These are phyloP conservation scores for Saxophila tyrrhenica DNA, from an alignment of 495 filamentous ascomycete species.

Conservation along the genomic window DNA sequence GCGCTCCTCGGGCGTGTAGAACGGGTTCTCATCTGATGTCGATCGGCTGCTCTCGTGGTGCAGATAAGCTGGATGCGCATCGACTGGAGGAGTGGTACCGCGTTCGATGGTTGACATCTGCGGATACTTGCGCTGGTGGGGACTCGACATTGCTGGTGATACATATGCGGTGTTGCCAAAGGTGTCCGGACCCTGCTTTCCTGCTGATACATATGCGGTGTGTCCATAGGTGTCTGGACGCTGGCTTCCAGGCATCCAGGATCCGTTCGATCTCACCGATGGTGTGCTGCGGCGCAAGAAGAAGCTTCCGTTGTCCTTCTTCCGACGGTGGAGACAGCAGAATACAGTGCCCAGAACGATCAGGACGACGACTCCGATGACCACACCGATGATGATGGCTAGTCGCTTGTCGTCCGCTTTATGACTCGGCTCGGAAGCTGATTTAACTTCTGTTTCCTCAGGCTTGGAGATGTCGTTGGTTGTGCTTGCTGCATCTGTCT, in stretches of 20 bases:
- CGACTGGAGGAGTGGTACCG: slow-evolving; percentile 1
- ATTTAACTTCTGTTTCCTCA: neutral
- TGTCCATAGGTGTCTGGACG: neutral
- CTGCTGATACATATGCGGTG: neutral
- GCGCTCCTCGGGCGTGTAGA: slow-evolving; percentile 16
- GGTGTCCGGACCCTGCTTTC: neutral
- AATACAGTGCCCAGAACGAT: slow-evolving; percentile 6
- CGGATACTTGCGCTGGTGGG: neutral
- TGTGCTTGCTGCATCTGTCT: neutral
- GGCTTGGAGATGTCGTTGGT: neutral
- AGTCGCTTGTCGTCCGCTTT: slow-evolving; percentile 6
- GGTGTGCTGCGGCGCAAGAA: slow-evolving; percentile 10
- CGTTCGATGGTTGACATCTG: neutral
- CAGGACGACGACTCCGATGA: slow-evolving; percentile 8
- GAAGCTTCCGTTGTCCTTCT: slow-evolving; percentile 7
- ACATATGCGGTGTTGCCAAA: slow-evolving; percentile 1
- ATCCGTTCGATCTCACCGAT: neutral
- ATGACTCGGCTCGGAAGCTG: neutral
- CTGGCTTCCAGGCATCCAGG: neutral
- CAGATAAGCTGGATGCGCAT: slow-evolving; percentile 9
- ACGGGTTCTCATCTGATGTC: slow-evolving; percentile 11
- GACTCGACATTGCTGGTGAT: neutral
- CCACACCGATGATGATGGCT: slow-evolving; percentile 13
- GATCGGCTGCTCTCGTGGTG: neutral
- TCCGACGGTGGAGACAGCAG: slow-evolving; percentile 5